Evolutionary conservation across 148 eudicot species (phyloP), one percentile per base, ranked within the genome.

Genomic region (Heliamphora exappendiculata): DNA sequence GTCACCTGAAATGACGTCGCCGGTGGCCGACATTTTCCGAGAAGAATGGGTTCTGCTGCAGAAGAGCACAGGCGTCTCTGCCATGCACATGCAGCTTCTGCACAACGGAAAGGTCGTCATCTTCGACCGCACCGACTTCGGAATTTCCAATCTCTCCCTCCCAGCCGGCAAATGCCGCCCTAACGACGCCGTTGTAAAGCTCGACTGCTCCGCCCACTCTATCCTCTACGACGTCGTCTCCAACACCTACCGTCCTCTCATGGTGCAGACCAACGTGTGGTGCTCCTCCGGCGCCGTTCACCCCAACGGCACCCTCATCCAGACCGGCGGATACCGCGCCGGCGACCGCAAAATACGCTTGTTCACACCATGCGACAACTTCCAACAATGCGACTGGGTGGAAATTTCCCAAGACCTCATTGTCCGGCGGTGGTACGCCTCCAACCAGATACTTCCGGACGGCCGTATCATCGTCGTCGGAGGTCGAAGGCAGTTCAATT

Each of bases 341-440:
- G 68, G 68, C 24, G 44, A 64, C 8, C 42, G 42, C 4, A 39
- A 39, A 39, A 39, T 39, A 39, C 3, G 42, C 3, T 39, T 39
- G 42, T 39, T 39, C 42, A 39, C 3, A 39, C 42, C 68, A 34
- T 20, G 68, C 1, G 14, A 39, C 36, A 24, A 34, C 19, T 64
- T 7, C 68, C 44, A 37, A 24, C n/a, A 39, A 22, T 66, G 70
- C 13, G 70, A 66, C 12, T 66, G 70, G 97, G 64, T 68, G 1
- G 96, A 95, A 74, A 80, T 88, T 0, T 29, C 57, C 0, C 51
- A 76, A 16, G 60, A 63, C 5, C 76, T 93, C 0, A 39, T 84
- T 5, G 89, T 84, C 11, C 85, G 89, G 7, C 75, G 98, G 13
- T 95, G 98, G 98, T 95, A 92, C 44, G 84, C 97, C 10, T 78